Conservation (phyloP, 352 stramenopile genomes). For the Pythium grandisporangium region DNA sequence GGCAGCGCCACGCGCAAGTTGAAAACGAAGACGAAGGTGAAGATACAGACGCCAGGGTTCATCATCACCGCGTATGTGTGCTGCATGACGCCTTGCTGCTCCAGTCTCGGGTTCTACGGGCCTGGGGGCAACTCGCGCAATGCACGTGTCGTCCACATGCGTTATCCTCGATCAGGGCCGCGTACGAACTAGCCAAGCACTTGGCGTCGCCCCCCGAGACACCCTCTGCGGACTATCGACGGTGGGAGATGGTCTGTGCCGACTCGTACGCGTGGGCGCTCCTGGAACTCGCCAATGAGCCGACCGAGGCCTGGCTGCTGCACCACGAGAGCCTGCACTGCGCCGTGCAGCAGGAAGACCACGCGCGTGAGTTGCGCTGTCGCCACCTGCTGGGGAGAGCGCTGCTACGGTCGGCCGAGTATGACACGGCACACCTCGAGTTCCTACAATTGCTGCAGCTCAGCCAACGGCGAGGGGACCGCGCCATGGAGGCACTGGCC, state of each 20-base stretch:
- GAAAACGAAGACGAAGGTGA: no score
- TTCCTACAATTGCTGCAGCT: constrained; percentile 27
- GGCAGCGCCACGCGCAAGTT: no score
- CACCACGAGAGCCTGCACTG: constrained; percentile 36
- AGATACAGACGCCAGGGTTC: background rate
- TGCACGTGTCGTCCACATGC: constrained; percentile 34
- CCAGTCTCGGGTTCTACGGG: constrained; percentile 33
- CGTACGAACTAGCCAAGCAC: constrained; percentile 29
- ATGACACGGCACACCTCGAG: constrained; percentile 24
- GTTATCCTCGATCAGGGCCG: constrained; percentile 29
- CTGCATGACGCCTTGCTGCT: constrained; percentile 27
- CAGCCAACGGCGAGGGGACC: constrained; percentile 23
- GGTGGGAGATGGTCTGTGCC: constrained; percentile 34
- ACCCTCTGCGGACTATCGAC: constrained; percentile 2
- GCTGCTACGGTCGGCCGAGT: constrained; percentile 23
- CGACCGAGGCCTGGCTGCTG: constrained; percentile 27
- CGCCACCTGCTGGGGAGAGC: constrained; percentile 28
- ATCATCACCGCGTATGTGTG: background rate
- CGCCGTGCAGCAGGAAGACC: constrained; percentile 21
- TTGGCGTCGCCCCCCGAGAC: constrained; percentile 1
- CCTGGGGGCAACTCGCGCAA: constrained; percentile 21
- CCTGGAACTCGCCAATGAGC: constrained; percentile 21
- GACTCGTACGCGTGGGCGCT: constrained; percentile 26
- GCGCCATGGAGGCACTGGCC: constrained; percentile 31
- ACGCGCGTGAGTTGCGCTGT: constrained; percentile 28